Base-by-base conservation (phyloP, 2,329 filamentous ascomycete species). In the Trichophaea hybrida region DNA sequence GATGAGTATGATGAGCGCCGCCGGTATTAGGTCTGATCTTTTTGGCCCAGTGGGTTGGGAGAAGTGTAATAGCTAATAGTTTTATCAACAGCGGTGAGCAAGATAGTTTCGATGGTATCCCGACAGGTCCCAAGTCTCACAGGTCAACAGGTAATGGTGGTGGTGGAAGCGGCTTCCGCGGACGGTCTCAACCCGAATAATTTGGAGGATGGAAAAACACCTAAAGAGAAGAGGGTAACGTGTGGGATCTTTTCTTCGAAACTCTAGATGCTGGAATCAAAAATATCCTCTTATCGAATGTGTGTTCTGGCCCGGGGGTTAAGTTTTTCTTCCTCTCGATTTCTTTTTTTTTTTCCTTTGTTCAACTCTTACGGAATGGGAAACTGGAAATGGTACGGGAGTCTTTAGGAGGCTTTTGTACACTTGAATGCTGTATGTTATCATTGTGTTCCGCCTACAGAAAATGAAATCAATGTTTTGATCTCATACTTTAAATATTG, bases 1-100 rank as follows among this genome's bases (percentile, higher is more conserved):
- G 65, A 68, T 60, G 66, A 68, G 49, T 68, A 67, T 56, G 66
- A 68, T 44, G 24, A 24, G 24, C 66, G 64, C 55, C 63, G 63
- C 61, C 64, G 66, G 61, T 67, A 67, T 62, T 68, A 64, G 63
- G 63, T 65, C 60, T 55, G 57, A 55, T 55, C 53, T 46, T 43
- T 35, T 15, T n/a, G 53, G 15, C 53, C 53, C 53, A 44, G 8
- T 55, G 53, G 53, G 53, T 55, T 55, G 17, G 15, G 15, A 24
- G 33, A 10, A 24, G 35, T 35, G 24, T 37, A 44, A 15, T 55
- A 5, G 50, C 53, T 55, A 34, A 55, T 37, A 32, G 3, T 54
- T 10, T 54, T 51, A 32, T 13, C 31, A 24, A 32, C 12, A 13
- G 15, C n/a, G 48, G n/a, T 24, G 31, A 37, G 24, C 33, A 24